A percentile compares a stretch with the other conserved stretches of the same genome.
Evolutionary conservation across 371 early-diverging fungal genomes (phyloP).

Genomic region (Cladochytrium tenue): DNA sequence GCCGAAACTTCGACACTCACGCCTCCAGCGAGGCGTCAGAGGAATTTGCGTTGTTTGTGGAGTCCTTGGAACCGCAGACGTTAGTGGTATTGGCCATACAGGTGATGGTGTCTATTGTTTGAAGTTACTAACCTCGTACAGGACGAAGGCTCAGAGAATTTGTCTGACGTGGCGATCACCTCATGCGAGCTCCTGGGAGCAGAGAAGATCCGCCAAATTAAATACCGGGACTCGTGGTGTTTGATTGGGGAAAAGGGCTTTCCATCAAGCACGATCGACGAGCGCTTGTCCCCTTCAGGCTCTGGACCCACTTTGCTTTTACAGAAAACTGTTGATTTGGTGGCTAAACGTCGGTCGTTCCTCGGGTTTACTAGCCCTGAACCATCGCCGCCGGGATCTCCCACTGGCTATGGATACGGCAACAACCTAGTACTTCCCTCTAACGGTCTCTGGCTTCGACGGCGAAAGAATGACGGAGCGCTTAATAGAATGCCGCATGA

Average conservation of each 20-base stretch:
- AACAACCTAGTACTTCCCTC: slow-evolving; percentile 34
- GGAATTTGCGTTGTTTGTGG: slow-evolving; percentile 68
- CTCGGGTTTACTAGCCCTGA: no score
- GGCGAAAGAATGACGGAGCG: slow-evolving; percentile 76
- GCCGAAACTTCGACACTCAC: slow-evolving; percentile 77
- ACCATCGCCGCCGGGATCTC: no score
- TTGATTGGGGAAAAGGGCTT: slow-evolving; percentile 72
- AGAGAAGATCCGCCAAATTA: slow-evolving; percentile 50
- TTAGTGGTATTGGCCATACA: slow-evolving; percentile 68
- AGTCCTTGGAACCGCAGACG: slow-evolving; percentile 61
- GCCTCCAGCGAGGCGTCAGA: slow-evolving; percentile 65
- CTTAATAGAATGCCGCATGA: slow-evolving; percentile 76
- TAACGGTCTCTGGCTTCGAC: slow-evolving; percentile 75
- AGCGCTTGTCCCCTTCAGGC: slow-evolving; percentile 18
- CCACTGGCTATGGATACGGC: neutral
- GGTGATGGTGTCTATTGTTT: slow-evolving; percentile 10
- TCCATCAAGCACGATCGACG: slow-evolving; percentile 30
- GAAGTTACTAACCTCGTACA: neutral
- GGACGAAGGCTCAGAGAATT: slow-evolving; percentile 72
- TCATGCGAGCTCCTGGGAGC: slow-evolving; percentile 69
- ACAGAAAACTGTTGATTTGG: no score
- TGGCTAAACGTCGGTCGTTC: no score
- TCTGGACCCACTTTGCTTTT: no score
- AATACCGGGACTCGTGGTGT: slow-evolving; percentile 81
- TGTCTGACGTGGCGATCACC: slow-evolving; percentile 57